A percentile compares a stretch with the other conserved stretches of the same genome.
Evolutionary conservation across 805 yeast genomes (phyloP).

Genomic region (Wickerhamomyces xylosicus): DNA sequence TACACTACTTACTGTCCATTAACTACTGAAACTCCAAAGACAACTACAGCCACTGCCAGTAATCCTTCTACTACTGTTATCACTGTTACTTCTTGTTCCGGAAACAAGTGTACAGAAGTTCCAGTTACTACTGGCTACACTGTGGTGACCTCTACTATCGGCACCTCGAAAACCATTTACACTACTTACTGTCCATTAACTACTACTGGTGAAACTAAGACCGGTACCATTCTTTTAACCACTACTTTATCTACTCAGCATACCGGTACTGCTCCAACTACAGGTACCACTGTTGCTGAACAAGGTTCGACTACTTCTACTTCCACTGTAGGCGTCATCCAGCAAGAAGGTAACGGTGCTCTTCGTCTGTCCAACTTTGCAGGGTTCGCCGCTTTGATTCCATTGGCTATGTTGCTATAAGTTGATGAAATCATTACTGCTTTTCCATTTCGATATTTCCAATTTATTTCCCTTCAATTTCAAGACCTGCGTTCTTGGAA

Average conservation of each 20-base stretch:
- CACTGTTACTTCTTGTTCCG: conserved; percentile 14
- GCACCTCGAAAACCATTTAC: conserved; percentile 16
- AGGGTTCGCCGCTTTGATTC: too few species aligned
- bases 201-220: conserved; percentile 2
- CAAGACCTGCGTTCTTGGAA: too few species aligned
- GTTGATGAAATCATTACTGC: too few species aligned
- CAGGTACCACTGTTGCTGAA: conserved; percentile 2
- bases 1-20: conserved; percentile 14
- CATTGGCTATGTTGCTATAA: too few species aligned
- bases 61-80: conserved; percentile 5
- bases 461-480: too few species aligned
- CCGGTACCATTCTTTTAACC: too few species aligned
- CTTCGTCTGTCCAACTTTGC: too few species aligned
- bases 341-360: too few species aligned
- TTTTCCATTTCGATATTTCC: too few species aligned
- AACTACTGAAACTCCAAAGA: conserved; percentile 7
- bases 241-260: too few species aligned
- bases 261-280: conserved; percentile 2
- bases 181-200: conserved; percentile 21
- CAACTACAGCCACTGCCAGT: neutral
- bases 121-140: conserved; percentile 10
- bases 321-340: too few species aligned
- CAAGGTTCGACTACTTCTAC: neutral
- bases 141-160: conserved; percentile 4
- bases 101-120: conserved; percentile 8